Conservation (phyloP, 2,329 filamentous ascomycete species). For the Colletotrichum sp. region DNA sequence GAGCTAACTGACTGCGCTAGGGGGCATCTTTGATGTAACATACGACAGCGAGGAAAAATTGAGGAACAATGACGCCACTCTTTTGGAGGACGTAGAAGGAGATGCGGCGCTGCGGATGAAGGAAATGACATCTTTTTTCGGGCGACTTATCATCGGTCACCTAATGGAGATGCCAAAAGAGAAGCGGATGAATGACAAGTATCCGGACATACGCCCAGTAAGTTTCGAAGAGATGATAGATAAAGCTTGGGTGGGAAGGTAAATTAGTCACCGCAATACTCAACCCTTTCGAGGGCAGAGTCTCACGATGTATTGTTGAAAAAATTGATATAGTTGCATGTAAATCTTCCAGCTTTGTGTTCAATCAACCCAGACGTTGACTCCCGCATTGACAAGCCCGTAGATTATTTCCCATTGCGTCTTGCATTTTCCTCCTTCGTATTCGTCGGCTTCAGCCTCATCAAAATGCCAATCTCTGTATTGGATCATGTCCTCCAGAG, state of each 20-base stretch:
- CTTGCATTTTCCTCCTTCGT: not conserved
- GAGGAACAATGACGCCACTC: not conserved
- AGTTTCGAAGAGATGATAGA: not conserved
- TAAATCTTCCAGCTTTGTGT: not conserved
- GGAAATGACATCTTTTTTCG: not conserved
- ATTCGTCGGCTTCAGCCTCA: not conserved
- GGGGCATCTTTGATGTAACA: not conserved
- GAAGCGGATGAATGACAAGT: not conserved
- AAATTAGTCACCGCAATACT: not conserved
- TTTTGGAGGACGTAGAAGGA: not conserved
- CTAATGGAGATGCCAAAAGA: not conserved
- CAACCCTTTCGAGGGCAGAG: accelerated
- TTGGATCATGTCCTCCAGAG: not conserved
- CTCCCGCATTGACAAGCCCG: not conserved
- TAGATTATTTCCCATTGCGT: not conserved
- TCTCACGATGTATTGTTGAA: not conserved
- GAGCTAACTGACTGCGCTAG: not conserved
- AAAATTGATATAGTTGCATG: accelerated
- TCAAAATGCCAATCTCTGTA: not conserved
- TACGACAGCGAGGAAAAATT: not conserved
- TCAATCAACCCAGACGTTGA: not conserved
- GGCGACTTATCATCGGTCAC: not conserved
- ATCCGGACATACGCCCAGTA: not conserved
- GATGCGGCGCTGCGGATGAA: not conserved
- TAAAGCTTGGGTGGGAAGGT: not conserved